Base-by-base conservation (phyloP, 805 yeast species). In the Yamadazyma philogaea region DNA sequence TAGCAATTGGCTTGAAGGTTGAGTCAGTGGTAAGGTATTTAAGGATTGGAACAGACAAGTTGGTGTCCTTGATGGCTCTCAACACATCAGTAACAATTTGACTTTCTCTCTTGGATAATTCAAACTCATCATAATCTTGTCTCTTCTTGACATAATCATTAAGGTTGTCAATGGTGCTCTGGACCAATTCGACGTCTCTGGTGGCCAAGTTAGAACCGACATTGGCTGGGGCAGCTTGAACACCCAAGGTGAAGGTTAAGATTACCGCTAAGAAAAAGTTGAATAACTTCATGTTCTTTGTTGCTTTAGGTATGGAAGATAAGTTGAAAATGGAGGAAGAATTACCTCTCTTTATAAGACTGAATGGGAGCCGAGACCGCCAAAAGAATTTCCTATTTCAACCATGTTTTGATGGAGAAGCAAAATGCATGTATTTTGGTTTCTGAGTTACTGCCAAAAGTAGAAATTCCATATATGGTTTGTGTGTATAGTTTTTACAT, bases 81-180 rank as follows among this genome's bases (percentile, higher is more conserved):
- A 69, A 64, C 31, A 69, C 57, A 46, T 66, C 65, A 30, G 75
- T 69, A 28, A 69, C 71, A 49, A 66, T 67, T 37, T 63, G 61
- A 43, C 55, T 55, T 43, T 66, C 74, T 64, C 75, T 69, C 31
- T 57, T 55, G 15, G 55, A 54, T 10, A 66, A 47, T 43, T 66
- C 68, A 24, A 46, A 31, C 8, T 48, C 15, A 39, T 47, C 30
- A 38, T 48, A 37, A 21, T 40, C 37, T 36, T 55, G 57, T 59
- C 72, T 64, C 50, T 66, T 66, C 36, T 51, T 56, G 12, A 52
- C 51, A 53, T 51, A 59, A 11, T 52, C 52, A 34, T 68, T 45
- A 48, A 69, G 52, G 28, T 47, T 42, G 19, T 55, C 58, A 47
- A 68, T 54, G 37, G 60, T 56, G 40, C 53, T 54, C 43, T 57